Conservation (phyloP, 352 stramenopile species). For the Globisporangium okanoganense region DNA sequence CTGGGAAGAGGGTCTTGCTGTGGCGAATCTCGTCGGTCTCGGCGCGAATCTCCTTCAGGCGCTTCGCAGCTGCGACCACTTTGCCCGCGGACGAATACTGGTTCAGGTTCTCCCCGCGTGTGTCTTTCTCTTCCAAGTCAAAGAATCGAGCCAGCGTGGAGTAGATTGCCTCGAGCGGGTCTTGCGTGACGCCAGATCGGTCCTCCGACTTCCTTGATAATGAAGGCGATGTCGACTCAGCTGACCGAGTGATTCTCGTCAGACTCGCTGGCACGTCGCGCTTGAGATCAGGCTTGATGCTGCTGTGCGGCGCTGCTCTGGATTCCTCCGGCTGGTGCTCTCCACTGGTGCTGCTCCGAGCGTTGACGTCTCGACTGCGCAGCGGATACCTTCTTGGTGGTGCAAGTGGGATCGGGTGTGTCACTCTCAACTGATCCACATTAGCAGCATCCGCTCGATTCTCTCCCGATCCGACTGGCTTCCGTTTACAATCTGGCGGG, state of each 20-base stretch:
- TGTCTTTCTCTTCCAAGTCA: slow-evolving; percentile 49
- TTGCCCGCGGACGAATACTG: slow-evolving; percentile 53
- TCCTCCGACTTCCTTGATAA: slow-evolving; percentile 1
- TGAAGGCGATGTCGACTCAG: slow-evolving; percentile 4
- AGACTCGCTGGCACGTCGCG: neutral
- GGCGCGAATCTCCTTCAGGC: slow-evolving; percentile 56
- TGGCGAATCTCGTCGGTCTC: slow-evolving; percentile 34
- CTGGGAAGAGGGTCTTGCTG: slow-evolving; percentile 23
- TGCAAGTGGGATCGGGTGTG: slow-evolving; percentile 16
- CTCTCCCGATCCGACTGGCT: neutral
- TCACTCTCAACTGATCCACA: slow-evolving; percentile 15
- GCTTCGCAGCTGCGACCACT: slow-evolving; percentile 57
- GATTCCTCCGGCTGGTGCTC: slow-evolving; percentile 10
- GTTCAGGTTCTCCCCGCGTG: slow-evolving; percentile 34
- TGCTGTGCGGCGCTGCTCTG: neutral
- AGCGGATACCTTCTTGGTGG: slow-evolving; percentile 36
- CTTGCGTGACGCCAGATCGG: neutral
- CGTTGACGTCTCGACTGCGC: slow-evolving; percentile 31
- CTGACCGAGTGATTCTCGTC: slow-evolving; percentile 2
- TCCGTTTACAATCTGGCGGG: slow-evolving; percentile 52
- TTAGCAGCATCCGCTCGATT: neutral
- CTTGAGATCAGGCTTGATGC: slow-evolving; percentile 2
- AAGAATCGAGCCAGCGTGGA: slow-evolving; percentile 67
- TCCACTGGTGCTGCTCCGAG: slow-evolving; percentile 3
- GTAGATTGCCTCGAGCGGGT: slow-evolving; percentile 49